Conservation (phyloP, 441 rosid species). For the Syzygium syzygioides region DNA sequence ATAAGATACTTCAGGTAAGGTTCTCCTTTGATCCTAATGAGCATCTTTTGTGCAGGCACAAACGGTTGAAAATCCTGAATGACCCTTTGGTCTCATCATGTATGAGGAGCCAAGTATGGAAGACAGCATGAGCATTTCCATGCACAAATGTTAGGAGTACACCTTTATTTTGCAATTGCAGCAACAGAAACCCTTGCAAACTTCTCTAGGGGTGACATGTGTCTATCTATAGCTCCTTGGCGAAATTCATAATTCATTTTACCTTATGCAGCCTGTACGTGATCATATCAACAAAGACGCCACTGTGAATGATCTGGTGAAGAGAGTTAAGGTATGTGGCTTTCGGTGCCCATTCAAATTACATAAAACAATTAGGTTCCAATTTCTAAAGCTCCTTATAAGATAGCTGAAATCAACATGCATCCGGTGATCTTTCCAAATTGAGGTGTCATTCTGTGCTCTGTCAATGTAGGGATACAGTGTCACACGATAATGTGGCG, state of each 20-base stretch:
- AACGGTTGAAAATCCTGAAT: neutral
- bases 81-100: neutral
- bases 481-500: conserved; percentile 31
- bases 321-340: conserved; percentile 60
- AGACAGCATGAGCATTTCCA: neutral
- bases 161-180: neutral
- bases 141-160: neutral
- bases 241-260: neutral
- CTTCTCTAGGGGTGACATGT: neutral
- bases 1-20: conserved; percentile 69
- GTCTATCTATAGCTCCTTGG: neutral
- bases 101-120: neutral
- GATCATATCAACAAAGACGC: conserved; percentile 62
- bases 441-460: neutral
- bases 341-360: neutral
- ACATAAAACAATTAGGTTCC: neutral
- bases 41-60: neutral
- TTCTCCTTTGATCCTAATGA: neutral
- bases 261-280: conserved; percentile 61
- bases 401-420: neutral
- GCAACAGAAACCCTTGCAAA: neutral
- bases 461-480: conserved; percentile 34
- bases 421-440: neutral
- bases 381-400: neutral
- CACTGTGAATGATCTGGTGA: conserved; percentile 61